Conservation (phyloP, 306 rosid genomes). For the Herpetospermum pedunculosum region DNA sequence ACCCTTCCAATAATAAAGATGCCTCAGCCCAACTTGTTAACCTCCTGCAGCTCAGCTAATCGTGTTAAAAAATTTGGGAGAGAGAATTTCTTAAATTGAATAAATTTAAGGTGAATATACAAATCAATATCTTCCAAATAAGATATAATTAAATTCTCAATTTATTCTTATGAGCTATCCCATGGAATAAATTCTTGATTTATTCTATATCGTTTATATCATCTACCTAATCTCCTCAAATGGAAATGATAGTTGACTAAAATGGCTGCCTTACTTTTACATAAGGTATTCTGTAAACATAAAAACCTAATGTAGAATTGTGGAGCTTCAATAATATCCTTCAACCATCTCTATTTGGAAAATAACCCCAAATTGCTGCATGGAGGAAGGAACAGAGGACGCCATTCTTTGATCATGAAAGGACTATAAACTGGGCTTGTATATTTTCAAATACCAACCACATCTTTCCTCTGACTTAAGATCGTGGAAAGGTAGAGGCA, state of each 20-base stretch:
- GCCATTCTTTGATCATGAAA: background rate
- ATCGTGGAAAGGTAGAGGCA: background rate
- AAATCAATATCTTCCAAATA: background rate
- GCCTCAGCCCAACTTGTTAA: background rate
- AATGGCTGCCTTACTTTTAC: background rate
- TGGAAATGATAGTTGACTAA: background rate
- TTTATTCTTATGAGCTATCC: background rate
- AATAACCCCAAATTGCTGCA: background rate
- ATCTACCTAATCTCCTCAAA: background rate
- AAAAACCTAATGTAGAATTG: background rate
- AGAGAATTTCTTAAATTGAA: background rate
- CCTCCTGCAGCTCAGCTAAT: background rate
- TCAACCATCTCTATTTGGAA: background rate
- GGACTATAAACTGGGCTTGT: background rate
- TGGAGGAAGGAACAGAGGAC: background rate
- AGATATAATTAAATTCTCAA: background rate
- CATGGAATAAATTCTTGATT: background rate
- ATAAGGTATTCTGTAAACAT: background rate
- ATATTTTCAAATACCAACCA: background rate
- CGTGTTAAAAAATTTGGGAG: background rate
- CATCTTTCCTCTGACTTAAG: background rate
- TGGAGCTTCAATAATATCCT: background rate
- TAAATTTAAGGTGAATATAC: background rate
- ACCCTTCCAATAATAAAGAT: background rate
- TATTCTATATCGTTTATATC: background rate